Evolutionary conservation across 306 rosid species (phyloP), one percentile per base, ranked within the genome.

Genomic region (Cucurbita ficifolia): DNA sequence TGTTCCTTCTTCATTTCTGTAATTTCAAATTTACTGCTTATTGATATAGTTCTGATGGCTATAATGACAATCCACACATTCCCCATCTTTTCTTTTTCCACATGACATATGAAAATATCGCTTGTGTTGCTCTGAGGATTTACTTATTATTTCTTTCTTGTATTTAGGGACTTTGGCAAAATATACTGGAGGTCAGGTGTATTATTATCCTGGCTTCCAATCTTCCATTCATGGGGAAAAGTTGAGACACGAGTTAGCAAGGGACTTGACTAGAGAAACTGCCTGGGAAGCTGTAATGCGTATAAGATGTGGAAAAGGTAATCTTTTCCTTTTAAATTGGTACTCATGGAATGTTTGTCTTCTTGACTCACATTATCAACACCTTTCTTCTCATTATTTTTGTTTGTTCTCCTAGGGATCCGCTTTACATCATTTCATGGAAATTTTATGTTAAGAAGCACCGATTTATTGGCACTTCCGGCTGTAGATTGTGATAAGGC

Each of bases 201-300:
- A 82, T 83, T 87, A 85, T 82, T 95, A 89, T 82, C 99, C 96
- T 35, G 84, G 87, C 76, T 95, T 89, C 79, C 96, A 86, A 82
- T 85, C 96, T 60, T 75, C 87, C 62, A 78, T 77, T 85, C 97
- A 95, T 73, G 99, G 97, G 79, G 88, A 89, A 79, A 95, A 95
- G 82, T 86, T 95, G 85, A 91, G 90, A 75, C 81, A 89, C 50
- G 99, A 95, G 77, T 87, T 95, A 83, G 80, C 92, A 76, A 91
- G 99, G 83, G 97, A 91, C 77, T 94, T 95, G 71, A 95, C 89
- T 10, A 88, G 97, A 83, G 99, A 95, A 81, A 95, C 97, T 78
- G 99, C 96, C 67, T 95, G 99, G 99, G 99, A 95, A 88, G 89
- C 99, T 82, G 99, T 91, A 40, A 79, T 95, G 96, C 99, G 99